These are phyloP conservation scores for Triticum turgidum DNA, from an alignment of 176 grass and related monocot genomes.

Conservation along the genomic window DNA sequence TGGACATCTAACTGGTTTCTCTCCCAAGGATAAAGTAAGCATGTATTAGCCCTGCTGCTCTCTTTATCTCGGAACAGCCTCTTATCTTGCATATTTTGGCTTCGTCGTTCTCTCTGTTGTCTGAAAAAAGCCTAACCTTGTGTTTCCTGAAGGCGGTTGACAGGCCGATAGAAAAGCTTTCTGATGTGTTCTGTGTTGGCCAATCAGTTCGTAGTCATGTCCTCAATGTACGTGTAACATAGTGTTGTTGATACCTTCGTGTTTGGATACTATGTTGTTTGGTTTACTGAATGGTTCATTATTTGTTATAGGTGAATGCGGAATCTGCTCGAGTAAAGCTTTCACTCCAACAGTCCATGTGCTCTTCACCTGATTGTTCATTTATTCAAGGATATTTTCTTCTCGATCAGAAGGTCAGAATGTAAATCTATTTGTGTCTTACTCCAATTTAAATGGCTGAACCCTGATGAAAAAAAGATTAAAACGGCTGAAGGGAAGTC, in stretches of 20 bases:
- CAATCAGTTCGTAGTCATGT: slow-evolving; percentile 85
- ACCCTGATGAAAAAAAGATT: slow-evolving; percentile 14
- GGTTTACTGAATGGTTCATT: not conserved
- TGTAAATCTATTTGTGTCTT: slow-evolving; percentile 3
- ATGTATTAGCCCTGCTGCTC: slow-evolving; percentile 8
- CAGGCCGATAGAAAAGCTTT: slow-evolving; percentile 58
- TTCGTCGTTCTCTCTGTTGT: slow-evolving; percentile 13
- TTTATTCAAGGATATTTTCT: slow-evolving; percentile 89
- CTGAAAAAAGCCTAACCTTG: slow-evolving; percentile 40
- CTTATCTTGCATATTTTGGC: slow-evolving; percentile 34
- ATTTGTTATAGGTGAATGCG: slow-evolving; percentile 54
- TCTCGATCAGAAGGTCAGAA: slow-evolving; percentile 73
- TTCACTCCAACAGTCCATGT: slow-evolving; percentile 84
- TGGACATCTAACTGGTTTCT: slow-evolving; percentile 91
- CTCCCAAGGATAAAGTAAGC: slow-evolving; percentile 87
- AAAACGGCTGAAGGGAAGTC: not conserved
- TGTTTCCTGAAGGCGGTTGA: slow-evolving; percentile 72
- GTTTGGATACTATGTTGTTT: slow-evolving; percentile 19
- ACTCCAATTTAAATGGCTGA: slow-evolving; percentile 15
- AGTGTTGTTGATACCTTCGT: slow-evolving; percentile 10
- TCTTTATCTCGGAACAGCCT: slow-evolving; percentile 17
- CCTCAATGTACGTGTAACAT: slow-evolving; percentile 58
- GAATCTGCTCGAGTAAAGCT: slow-evolving; percentile 84
- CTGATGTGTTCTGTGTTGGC: slow-evolving; percentile 72
- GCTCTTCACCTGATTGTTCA: slow-evolving; percentile 68